Evolutionary conservation across 1,284 basidiomycete species (phyloP), one percentile per base, ranked within the genome.

Genomic region (Papiliotrema nemorosa): DNA sequence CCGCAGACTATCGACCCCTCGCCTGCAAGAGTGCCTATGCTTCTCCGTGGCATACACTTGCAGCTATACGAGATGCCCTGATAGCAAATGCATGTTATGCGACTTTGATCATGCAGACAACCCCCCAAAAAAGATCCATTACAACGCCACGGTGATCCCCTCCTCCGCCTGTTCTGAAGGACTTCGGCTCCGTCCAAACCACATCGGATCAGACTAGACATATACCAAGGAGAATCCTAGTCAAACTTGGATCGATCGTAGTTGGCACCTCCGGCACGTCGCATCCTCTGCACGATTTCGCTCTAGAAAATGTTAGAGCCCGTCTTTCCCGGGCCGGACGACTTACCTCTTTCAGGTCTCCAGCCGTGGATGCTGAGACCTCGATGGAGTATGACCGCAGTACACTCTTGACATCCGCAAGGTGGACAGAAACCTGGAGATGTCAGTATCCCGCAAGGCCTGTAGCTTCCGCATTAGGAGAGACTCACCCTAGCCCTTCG

Each of bases 381-480:
- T 93, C 89, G 61, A 93, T 84, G 49, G 88, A 89, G 77, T 82
- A 91, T 49, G 83, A 82, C 50, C 82, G 81, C 63, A 94, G 75
- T 50, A 86, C 83, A 50, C 77, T 72, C 78, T 93, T 92, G 70
- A 93, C 88, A 74, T 90, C 85, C 57, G 86, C 87, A 36, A 84
- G 69, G 68, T 93, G 90, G 4, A 93, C 89, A 50, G 90, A 92
- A 63, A 92, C 85, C 88, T 92, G 60, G n/a, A 3, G 31, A 22
- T n/a, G 24, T 44, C 26, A 49, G 48, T 18, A 9, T 14, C 35
- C 24, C 3, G 14, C 25, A 13, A 22, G 9, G 29, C 24, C 20
- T 31, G 33, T 26, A 31, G 44, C 24, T n/a, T 26, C 49, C 6
- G 34, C 38, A n/a, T 31, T 31, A 44, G 25, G 1, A 16, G 13